A percentile compares a stretch with the other conserved stretches of the same genome.
These are phyloP conservation scores for Saccharomycopsis microspora DNA, from an alignment of 805 yeast genomes.

Conservation along the genomic window DNA sequence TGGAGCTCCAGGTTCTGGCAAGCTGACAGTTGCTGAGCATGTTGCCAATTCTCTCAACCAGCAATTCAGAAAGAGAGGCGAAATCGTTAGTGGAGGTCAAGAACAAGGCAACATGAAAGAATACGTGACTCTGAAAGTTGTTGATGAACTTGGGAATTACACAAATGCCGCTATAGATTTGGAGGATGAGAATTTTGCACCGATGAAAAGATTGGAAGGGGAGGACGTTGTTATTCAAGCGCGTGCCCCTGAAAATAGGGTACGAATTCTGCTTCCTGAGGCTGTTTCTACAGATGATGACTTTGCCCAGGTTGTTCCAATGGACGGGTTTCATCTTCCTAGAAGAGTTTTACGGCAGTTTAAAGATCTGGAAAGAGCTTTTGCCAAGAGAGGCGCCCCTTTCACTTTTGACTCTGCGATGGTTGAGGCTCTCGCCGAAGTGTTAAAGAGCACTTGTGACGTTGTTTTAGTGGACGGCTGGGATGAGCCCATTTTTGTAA, in stretches of 20 bases:
- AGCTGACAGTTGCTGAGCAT: constrained; percentile 49
- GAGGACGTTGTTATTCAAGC: constrained; percentile 13
- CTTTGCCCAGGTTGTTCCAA: constrained; percentile 42
- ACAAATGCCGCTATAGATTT: not conserved
- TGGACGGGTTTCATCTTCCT: constrained; percentile 74
- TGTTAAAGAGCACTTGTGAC: constrained; percentile 22
- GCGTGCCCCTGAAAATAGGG: constrained; percentile 19
- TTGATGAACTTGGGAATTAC: not conserved
- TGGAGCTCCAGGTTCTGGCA: constrained; percentile 84
- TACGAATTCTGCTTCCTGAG: constrained; percentile 7
- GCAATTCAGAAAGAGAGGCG: constrained; percentile 15
- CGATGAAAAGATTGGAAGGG: constrained; percentile 1
- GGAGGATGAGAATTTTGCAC: constrained; percentile 6
- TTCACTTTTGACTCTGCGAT: constrained; percentile 64
- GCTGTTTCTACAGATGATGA: not conserved
- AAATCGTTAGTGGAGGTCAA: not conserved
- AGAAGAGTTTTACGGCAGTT: constrained; percentile 35
- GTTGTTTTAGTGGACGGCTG: constrained; percentile 5
- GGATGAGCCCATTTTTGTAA: not conserved
- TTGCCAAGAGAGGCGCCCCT: constrained; percentile 71
- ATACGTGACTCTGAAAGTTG: constrained; percentile 1
- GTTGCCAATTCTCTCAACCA: constrained; percentile 33
- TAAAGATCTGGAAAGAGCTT: constrained; percentile 45
- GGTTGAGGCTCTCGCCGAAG: constrained; percentile 25
- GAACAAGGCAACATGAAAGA: not conserved